Base-by-base conservation (phyloP, 179 eudicot species). In the Heliamphora pulchella region DNA sequence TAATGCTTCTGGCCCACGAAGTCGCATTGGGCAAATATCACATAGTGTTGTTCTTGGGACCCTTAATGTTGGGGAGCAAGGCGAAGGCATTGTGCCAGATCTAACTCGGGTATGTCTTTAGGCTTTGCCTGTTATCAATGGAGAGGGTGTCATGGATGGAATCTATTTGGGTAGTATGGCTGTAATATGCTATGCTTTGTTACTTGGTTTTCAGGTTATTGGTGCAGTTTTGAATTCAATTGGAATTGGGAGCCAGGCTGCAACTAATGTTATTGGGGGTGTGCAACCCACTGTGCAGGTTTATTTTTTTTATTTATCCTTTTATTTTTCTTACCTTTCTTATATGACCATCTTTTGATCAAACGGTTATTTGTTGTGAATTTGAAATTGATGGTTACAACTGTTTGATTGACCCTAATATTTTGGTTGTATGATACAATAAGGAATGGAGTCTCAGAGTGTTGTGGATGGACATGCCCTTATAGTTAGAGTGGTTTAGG, bases 21-120 rank as follows among this genome's bases (percentile, higher is more conserved):
- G 75, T 84, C 97, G 94, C 63, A 68, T 87, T 58, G 98, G 97
- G 80, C 98, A 87, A 79, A 83, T 95, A 76, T 87, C 98, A 39
- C 98, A 95, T 18, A 92, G 98, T 83, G 91, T 93, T 20, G 95
- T 95, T 68, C 88, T 95, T 78, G 98, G 99, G 47, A 86, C 96
- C 61, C 86, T 92, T 71, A 89, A 92, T 82, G 86, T 89, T 50
- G 98, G 98, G 62, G 99, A 96, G 61, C 96, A 87, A 83, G 93
- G 94, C 50, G 98, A 95, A 81, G 93, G 92, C 71, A 73, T 69
- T 77, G 88, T 83, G 81, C 89, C 95, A 80, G 99, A 96, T 79
- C 75, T 96, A 22, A 88, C 80, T 79, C 90, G 93, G 92, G 99
- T 96, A 71, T 71, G 96, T 84, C 53, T 53, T 3, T 18, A 44